phyloP scores from a whole-genome alignment of 192 early-diverging fungal genomes.

The Gamsiella multidivaricata region DNA sequence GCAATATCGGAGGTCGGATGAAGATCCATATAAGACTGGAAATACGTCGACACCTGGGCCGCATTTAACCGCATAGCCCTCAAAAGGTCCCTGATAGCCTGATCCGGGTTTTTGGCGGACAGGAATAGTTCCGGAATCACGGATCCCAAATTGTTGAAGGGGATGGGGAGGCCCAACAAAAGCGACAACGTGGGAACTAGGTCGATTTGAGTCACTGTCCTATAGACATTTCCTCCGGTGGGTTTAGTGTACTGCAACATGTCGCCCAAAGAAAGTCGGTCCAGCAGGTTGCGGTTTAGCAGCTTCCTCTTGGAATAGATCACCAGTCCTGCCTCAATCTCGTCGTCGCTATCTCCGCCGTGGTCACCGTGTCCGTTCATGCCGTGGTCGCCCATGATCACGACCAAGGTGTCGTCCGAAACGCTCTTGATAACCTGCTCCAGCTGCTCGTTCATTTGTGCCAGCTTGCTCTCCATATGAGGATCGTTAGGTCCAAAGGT shows the following conservation, averaged over 20 bases:
- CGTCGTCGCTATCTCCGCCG: slow-evolving; percentile 93
- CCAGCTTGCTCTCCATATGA: slow-evolving; percentile 87
- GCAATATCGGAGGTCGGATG: slow-evolving; percentile 67
- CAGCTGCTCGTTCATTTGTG: slow-evolving; percentile 86
- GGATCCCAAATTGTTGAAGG: slow-evolving; percentile 92
- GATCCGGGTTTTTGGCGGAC: slow-evolving; percentile 19
- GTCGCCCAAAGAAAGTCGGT: slow-evolving; percentile 34
- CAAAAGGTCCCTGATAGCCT: slow-evolving; percentile 58
- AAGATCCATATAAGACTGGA: slow-evolving; percentile 64
- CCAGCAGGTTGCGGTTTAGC: slow-evolving; percentile 29
- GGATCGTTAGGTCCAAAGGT: slow-evolving; percentile 88
- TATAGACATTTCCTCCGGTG: slow-evolving; percentile 47
- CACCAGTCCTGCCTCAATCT: slow-evolving; percentile 88
- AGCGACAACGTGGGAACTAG: slow-evolving; percentile 87
- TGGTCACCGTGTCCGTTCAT: slow-evolving; percentile 97
- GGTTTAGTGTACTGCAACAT: slow-evolving; percentile 45
- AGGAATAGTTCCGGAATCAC: slow-evolving; percentile 90
- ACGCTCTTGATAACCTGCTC: slow-evolving; percentile 70
- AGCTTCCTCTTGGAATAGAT: slow-evolving; percentile 76
- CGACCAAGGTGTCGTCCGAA: slow-evolving; percentile 82
- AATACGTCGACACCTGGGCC: slow-evolving; percentile 74
- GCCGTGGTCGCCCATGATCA: slow-evolving; percentile 97
- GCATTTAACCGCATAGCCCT: slow-evolving; percentile 72
- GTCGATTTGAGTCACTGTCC: slow-evolving; percentile 93
- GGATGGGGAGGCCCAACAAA: slow-evolving; percentile 86